Base-by-base conservation (phyloP, 208 protist species). In the Angomonas desouzai region DNA sequence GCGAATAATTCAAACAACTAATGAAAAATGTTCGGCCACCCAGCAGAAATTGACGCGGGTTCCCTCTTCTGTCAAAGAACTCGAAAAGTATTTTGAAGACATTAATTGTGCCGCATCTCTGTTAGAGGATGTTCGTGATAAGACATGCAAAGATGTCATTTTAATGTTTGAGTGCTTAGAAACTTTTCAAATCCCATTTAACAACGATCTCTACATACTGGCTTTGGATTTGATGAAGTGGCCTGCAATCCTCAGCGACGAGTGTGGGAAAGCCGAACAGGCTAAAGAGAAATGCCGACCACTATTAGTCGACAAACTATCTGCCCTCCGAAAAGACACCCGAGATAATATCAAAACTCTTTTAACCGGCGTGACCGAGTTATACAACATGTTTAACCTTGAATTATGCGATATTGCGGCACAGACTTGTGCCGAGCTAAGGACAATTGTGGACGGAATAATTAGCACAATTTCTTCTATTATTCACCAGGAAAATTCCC, bases 391-490 rank as follows among this genome's bases (percentile, higher is more conserved):
- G 67, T 91, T 93, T 59, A 90, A 79, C 58, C 38, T 93, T 27
- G 86, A 96, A 18, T 89, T 89, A 47, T 86, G 81, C 66, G 85
- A 96, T 60, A 89, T 96, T 61, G 87, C 86, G 23, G 85, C 83
- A 6, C 86, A 93, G 71, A 96, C 87, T 3, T 96, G 90, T 60
- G 33, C 71, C 6, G 86, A 92, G 56, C 74, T 93, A 36, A 74
- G 83, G 27, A 77, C 83, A 61, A 66, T 96, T 36, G 81, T 91
- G 4, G 68, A 81, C 29, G 48, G 79, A 18, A 74, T 92, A 30
- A 59, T 73, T 10, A 63, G 69, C 3, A 70, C 68, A 10, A 75
- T 87, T 51, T 66, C 86, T n/a, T 66, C 63, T 57, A 85, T 93
- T 55, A 56, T 67, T 47, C 73, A 83, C 60, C 83, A 88, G 57